Evolutionary conservation across 371 early-diverging fungal genomes (phyloP), one percentile per base, ranked within the genome.

Genomic region (Lichtheimia corymbifera): DNA sequence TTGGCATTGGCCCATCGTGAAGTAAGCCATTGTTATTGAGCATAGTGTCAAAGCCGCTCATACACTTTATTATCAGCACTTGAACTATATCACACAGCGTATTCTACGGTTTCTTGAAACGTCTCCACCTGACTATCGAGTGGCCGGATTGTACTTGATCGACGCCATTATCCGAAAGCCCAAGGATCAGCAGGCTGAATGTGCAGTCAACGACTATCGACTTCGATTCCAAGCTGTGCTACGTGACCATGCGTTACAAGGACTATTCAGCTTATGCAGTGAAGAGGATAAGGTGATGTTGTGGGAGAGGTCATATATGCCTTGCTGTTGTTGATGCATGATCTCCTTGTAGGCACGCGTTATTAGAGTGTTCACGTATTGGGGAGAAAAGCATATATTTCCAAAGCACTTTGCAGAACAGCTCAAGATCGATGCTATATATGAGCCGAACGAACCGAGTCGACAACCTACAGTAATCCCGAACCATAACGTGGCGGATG

Each of bases 81-180:
- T 82, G 25, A 80, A 85, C 18, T 76, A 81, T 58, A 73, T 76
- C 24, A 68, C 80, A 5, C 84, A 84, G 54, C 68, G 70, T n/a
- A 72, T 78, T 40, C 52, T 68, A 20, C 71, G 74, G 9, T 86
- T 88, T 44, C 69, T 86, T 18, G 76, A 77, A 51, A 85, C 70
- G 25, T 75, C 84, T 40, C 71, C 80, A 14, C 73, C 82, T 18
- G 85, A 85, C 50, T 82, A 80, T 68, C 81, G 85, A 24, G 72
- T 87, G 13, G 82, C 83, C 24, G 86, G 84, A 51, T 67, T 88
- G 62, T 88, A 87, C 70, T 83, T 86, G 30, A 83, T 88, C 66
- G 86, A 88, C 59, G 83, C 86, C 18, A 83, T 88, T 50, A 68
- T 41, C 59, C 71, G 35, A 73, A 73, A 45, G 53, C 61, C 40